Evolutionary conservation across 805 yeast genomes (phyloP).

Genomic region (Metschnikowia similis): DNA sequence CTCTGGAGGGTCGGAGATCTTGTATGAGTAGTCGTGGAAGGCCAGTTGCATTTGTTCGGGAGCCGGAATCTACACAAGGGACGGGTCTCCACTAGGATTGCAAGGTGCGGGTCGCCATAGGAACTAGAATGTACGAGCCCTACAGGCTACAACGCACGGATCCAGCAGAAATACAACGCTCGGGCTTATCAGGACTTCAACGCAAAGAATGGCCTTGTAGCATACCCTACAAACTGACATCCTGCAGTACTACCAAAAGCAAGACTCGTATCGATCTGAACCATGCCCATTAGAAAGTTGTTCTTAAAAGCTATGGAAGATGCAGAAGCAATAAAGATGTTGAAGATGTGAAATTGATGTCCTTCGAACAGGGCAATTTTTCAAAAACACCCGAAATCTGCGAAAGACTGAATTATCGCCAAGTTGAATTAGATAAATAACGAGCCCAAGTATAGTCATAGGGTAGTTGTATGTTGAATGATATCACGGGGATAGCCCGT

Average conservation of each 20-base stretch:
- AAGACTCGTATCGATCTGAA: constrained; percentile 7
- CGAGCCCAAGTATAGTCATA: not conserved
- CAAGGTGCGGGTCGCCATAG: too few species aligned
- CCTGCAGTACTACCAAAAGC: too few species aligned
- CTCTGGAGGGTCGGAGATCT: constrained; percentile 69
- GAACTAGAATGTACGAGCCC: too few species aligned
- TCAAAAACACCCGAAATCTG: not conserved
- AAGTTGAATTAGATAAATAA: constrained; percentile 21
- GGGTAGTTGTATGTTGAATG: not conserved
- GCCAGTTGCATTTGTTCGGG: too few species aligned
- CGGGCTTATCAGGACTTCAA: too few species aligned
- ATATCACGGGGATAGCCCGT: not conserved
- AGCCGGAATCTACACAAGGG: not conserved
- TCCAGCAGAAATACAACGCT: too few species aligned
- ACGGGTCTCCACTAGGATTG: too few species aligned
- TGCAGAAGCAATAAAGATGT: constrained; percentile 3
- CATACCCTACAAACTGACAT: too few species aligned
- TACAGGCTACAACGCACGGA: too few species aligned
- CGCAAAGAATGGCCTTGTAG: too few species aligned
- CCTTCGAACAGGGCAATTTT: not conserved
- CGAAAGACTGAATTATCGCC: constrained; percentile 21
- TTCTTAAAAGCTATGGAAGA: constrained; percentile 1
- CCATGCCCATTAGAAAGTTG: constrained; percentile 35
- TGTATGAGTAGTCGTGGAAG: not conserved
- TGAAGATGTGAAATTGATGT: not conserved